Evolutionary conservation across 2,329 filamentous ascomycete genomes (phyloP).

Genomic region (Ascochyta pisi): DNA sequence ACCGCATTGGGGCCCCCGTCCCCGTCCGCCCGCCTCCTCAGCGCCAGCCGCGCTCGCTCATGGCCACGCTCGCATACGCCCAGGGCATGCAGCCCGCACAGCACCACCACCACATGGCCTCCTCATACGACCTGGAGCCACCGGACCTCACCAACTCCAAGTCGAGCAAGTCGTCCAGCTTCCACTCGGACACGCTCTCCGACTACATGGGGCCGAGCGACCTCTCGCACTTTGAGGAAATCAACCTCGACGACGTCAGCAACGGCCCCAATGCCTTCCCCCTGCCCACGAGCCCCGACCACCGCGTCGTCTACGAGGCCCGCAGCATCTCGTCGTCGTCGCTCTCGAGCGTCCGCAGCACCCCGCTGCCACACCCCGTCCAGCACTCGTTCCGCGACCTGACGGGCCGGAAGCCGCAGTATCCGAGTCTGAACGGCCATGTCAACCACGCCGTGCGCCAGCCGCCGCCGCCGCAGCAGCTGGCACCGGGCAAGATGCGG

Average conservation of each 20-base stretch:
- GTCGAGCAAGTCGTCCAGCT: conserved; percentile 89
- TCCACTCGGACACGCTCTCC: conserved; percentile 79
- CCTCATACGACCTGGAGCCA: conserved; percentile 50
- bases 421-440: conserved; percentile 51
- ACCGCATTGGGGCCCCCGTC: conserved; percentile 34
- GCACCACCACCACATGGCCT: conserved; percentile 7
- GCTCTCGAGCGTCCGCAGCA: conserved; percentile 23
- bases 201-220: conserved; percentile 68
- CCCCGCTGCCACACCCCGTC: conserved; percentile 3
- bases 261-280: conserved; percentile 55
- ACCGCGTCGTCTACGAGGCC: conserved; percentile 43
- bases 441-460: conserved; percentile 43
- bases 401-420: conserved; percentile 47
- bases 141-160: conserved; percentile 84
- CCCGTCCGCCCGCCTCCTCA: conserved; percentile 21
- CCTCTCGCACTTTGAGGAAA: conserved; percentile 88
- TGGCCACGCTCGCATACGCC: conserved; percentile 45
- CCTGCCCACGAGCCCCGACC: conserved; percentile 34
- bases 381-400: conserved; percentile 40
- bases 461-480: conserved; percentile 33
- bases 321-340: conserved; percentile 25
- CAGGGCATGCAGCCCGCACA: conserved; percentile 30
- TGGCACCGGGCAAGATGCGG: conserved; percentile 49
- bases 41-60: conserved; percentile 44
- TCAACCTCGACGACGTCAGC: conserved; percentile 75